phyloP scores from a whole-genome alignment of 1,284 basidiomycete genomes.

The Marasmius sp. region DNA sequence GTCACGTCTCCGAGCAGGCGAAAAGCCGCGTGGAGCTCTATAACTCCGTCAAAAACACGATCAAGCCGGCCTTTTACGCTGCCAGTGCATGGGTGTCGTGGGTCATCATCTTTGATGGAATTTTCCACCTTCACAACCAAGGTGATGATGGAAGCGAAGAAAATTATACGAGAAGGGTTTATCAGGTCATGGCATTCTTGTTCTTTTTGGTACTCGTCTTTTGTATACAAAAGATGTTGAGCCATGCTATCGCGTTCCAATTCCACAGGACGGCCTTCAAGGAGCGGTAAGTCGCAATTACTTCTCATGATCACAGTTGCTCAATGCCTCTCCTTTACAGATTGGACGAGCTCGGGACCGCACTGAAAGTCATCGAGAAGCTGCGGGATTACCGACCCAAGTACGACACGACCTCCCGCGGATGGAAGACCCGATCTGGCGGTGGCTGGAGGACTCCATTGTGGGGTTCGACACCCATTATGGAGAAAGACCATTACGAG shows the following conservation, averaged over 20 bases:
- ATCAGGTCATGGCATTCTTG: conserved; percentile 62
- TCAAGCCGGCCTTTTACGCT: conserved; percentile 70
- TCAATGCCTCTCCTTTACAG: neutral
- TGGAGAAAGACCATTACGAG: conserved; percentile 34
- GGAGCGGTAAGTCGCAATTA: conserved; percentile 47
- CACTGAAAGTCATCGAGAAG: conserved; percentile 65
- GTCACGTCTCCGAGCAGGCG: conserved; percentile 68
- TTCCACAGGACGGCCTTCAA: conserved; percentile 79
- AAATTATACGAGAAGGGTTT: conserved; percentile 54
- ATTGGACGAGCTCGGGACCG: conserved; percentile 52
- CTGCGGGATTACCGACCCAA: conserved; percentile 74
- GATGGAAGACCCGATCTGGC: conserved; percentile 19
- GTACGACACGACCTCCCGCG: conserved; percentile 15
- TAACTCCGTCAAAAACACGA: conserved; percentile 61
- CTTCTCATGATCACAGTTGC: neutral
- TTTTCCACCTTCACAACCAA: conserved; percentile 54
- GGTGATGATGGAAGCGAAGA: conserved; percentile 47
- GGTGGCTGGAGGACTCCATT: conserved; percentile 43
- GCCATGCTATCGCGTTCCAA: conserved; percentile 66
- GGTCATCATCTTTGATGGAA: conserved; percentile 65
- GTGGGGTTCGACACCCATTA: conserved; percentile 28
- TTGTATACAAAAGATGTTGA: conserved; percentile 62
- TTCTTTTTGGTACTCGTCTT: conserved; percentile 69
- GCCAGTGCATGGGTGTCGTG: conserved; percentile 67
- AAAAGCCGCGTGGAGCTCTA: conserved; percentile 69